Conservation (phyloP, 2,329 filamentous ascomycete genomes). For the Aspergillus alliaceus region DNA sequence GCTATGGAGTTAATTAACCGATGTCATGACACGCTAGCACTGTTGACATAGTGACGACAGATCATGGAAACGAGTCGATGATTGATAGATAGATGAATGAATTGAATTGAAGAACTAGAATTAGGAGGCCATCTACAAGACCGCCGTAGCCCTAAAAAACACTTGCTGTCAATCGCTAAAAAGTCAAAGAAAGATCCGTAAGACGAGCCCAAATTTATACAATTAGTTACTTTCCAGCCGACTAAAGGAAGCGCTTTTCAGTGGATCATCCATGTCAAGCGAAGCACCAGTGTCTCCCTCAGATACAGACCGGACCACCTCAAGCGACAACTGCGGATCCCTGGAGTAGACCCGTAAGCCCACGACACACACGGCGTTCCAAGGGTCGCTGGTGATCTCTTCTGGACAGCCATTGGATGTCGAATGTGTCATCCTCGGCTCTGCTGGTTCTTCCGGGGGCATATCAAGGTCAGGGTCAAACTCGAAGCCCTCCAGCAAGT, state of each 20-base stretch:
- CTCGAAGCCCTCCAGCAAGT: slow-evolving; percentile 41
- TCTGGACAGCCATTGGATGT: slow-evolving; percentile 14
- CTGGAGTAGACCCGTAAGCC: slow-evolving; percentile 59
- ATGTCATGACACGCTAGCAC: neutral
- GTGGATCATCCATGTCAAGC: slow-evolving; percentile 46
- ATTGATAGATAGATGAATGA: neutral
- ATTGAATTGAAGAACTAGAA: neutral
- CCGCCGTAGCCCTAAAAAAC: neutral
- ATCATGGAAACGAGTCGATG: neutral
- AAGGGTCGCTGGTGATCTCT: slow-evolving; percentile 43
- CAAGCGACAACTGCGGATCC: slow-evolving; percentile 51
- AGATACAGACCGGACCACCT: slow-evolving; percentile 50
- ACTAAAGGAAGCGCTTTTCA: slow-evolving; percentile 29
- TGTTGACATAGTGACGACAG: neutral
- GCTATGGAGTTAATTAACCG: neutral
- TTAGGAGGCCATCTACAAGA: neutral
- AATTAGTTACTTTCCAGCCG: neutral
- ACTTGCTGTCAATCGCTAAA: neutral
- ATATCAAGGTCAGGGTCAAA: slow-evolving; percentile 46
- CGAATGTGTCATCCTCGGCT: slow-evolving; percentile 9
- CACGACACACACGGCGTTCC: slow-evolving; percentile 63
- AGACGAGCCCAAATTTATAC: neutral
- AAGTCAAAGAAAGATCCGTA: neutral
- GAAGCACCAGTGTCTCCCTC: slow-evolving; percentile 40
- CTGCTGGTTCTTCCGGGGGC: slow-evolving; percentile 29